Percentiles rank a stretch among this genome's conserved stretches.
phyloP scores from a whole-genome alignment of 2,329 filamentous ascomycete species.

The Curvularia lunata region DNA sequence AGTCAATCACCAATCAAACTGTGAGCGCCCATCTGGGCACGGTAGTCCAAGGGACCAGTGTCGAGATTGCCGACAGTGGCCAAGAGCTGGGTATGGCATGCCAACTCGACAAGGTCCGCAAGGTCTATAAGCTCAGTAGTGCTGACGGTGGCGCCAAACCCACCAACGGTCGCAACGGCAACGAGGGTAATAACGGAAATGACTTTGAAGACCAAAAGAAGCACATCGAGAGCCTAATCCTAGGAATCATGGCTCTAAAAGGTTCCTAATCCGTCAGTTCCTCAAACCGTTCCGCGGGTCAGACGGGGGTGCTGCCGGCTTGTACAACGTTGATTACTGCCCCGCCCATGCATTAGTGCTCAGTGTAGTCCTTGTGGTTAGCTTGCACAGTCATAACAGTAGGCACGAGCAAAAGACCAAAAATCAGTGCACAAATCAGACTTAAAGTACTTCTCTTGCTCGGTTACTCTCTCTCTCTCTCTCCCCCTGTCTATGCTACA shows the following conservation, averaged over 20 bases:
- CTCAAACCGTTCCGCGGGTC: background rate
- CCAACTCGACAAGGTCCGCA: constrained; percentile 69
- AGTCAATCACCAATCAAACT: constrained; percentile 28
- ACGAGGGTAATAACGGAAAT: constrained; percentile 31
- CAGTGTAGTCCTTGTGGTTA: background rate
- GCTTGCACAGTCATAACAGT: background rate
- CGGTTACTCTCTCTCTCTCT: constrained; percentile 26
- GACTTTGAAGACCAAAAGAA: constrained; percentile 52
- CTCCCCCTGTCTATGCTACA: constrained; percentile 45
- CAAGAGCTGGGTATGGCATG: constrained; percentile 59
- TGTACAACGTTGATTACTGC: background rate
- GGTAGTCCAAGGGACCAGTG: constrained; percentile 35
- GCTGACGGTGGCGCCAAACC: constrained; percentile 53
- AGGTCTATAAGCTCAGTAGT: constrained; percentile 81
- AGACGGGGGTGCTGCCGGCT: background rate
- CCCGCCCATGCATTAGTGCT: background rate
- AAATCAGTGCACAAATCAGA: constrained; percentile 10
- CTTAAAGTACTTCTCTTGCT: constrained; percentile 26
- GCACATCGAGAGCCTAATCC: constrained; percentile 71
- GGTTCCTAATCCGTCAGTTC: constrained; percentile 53
- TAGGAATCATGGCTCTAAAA: constrained; percentile 80
- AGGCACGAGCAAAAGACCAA: background rate
- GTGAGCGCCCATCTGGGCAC: constrained; percentile 36
- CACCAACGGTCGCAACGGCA: constrained; percentile 30
- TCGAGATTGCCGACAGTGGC: constrained; percentile 28